Base-by-base conservation (phyloP, 768 basidiomycete genomes). In the Tephrocybe sp. region DNA sequence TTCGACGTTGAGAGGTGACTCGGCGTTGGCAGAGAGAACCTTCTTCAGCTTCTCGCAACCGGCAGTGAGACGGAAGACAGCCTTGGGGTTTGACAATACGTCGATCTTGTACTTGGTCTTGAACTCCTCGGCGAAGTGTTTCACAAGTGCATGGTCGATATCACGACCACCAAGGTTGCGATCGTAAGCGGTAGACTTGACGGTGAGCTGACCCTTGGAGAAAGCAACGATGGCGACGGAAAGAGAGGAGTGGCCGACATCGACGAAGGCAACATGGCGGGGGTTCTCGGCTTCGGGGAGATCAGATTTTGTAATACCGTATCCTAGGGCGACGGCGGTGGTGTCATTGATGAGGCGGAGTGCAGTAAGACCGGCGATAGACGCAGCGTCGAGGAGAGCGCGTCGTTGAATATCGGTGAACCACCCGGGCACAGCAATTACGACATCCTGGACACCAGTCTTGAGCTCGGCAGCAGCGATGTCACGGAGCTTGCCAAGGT, bases 221-320 rank as follows among this genome's bases (percentile, higher is more conserved):
- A 95, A 98, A 17, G 91, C 91, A 48, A 94, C 85, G 65, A 98
- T 80, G 61, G 93, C 68, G 54, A 88, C 90, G 23, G 91, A 88
- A 72, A 94, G 79, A 72, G 84, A 83, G 5, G 93, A 91, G 77
- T 98, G 97, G 44, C 97, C 97, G 52, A 95, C 83, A 62, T 99
- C 97, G 62, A 98, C 84, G 64, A 99, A 98, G 57, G 88, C 89
- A 68, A 99, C 86, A 68, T 97, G 81, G 28, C 87, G 81, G 0
- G 95, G 88, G 58, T 68, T 73, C 55, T 95, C 93, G 28, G 84
- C 67, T 12, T 88, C 85, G 18, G 97, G 97, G 38, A 99, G 85
- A 68, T 99, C 97, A 23, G 89, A 84, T 73, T 99, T 99, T 58
- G 96, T 99, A 79, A 98, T 98, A 59, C 97, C 97, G 73, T 96